Evolutionary conservation across 1,284 basidiomycete genomes (phyloP), one percentile per base, ranked within the genome.

Genomic region (Apiotrichum sp.): DNA sequence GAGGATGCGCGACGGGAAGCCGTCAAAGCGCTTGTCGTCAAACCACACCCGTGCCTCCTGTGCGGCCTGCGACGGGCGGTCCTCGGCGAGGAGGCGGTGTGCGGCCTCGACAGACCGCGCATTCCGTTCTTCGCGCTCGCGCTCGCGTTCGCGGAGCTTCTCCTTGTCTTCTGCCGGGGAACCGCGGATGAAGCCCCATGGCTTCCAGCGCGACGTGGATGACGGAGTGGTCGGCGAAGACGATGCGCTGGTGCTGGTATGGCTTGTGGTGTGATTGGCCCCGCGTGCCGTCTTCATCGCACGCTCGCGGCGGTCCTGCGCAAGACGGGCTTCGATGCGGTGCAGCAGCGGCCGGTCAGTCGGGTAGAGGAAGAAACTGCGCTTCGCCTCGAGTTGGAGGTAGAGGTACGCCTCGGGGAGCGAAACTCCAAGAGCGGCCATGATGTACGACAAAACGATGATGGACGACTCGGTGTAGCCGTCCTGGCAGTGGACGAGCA

Each of bases 1-100:
- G 58, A 97, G 75, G 62, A 98, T 93, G 35, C 93, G 83, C 67
- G 89, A 93, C 6, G 95, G 93, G 78, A 98, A 93, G 64, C 93
- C 93, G 69, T 98, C 93, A 72, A 98, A 98, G 58, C 89, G 79
- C 40, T 84, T 81, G 73, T 93, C 89, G 66, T 91, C 86, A 76
- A 97, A 96, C 93, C 93, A 98, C 8, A 85, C 81, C 72, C 87
- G 84, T 62, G 67, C 68, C 49, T 62, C 63, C 48, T 52, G 55
- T 36, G 60, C 62, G n/a, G 45, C 59, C 50, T 57, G 56, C 47
- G 59, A 66, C 38, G 50, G 55, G 4, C 42, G 65, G 41, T 69
- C 66, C 31, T 71, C 65, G 35, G 50, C 50, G 53, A 67, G 46
- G 52, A 68, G 33, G 13, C 67, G 59, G 43, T 55, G 62, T 0